These are phyloP conservation scores for Stramenopiles sp. DNA, from an alignment of 352 stramenopile species.

Conservation along the genomic window DNA sequence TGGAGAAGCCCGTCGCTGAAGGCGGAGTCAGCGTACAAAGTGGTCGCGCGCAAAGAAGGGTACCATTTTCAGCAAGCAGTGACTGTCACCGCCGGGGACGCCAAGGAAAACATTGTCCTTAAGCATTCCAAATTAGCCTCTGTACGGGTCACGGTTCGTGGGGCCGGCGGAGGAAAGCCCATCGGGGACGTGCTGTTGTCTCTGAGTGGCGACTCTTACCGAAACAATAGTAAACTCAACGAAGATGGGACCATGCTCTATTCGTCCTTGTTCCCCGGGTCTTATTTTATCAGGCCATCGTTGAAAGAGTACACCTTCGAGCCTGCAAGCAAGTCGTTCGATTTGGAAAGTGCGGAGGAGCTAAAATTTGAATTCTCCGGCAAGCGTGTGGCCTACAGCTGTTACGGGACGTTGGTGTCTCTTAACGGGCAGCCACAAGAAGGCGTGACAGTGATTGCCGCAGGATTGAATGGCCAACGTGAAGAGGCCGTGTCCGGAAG, in stretches of 20 bases:
- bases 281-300: neutral
- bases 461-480: neutral
- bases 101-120: neutral
- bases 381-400: neutral
- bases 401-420: neutral
- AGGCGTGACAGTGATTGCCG: neutral
- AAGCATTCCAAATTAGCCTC: neutral
- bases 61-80: constrained; percentile 6
- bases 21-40: neutral
- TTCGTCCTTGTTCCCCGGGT: neutral
- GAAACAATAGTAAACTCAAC: neutral
- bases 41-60: neutral
- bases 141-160: neutral
- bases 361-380: neutral
- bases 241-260: neutral
- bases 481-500: neutral
- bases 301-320: constrained; percentile 6
- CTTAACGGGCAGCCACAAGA: neutral
- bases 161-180: neutral
- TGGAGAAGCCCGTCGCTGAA: neutral
- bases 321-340: neutral
- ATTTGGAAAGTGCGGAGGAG: neutral
- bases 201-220: neutral
- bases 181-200: neutral
- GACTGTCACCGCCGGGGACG: neutral